These are phyloP conservation scores for Paraphoma sp. DNA, from an alignment of 2,329 filamentous ascomycete genomes.

Conservation along the genomic window DNA sequence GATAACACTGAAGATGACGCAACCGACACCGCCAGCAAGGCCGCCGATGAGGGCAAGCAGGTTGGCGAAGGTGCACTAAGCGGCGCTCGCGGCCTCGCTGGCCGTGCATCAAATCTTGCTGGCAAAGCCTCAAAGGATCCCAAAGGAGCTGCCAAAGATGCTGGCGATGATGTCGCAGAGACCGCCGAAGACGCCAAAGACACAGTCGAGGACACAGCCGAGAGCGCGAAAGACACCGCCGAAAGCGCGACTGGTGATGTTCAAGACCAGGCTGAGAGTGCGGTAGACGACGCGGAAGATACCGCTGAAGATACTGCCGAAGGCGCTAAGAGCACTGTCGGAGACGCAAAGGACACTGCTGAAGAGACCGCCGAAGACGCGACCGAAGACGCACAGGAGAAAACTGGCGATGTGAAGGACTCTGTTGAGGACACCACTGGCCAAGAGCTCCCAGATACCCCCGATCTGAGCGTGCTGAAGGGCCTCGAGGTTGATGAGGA, in stretches of 20 bases:
- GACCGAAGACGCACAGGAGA: slow-evolving; percentile 32
- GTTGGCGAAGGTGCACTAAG: slow-evolving; percentile 49
- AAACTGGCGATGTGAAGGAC: slow-evolving; percentile 32
- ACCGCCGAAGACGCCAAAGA: slow-evolving; percentile 38
- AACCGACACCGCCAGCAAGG: slow-evolving; percentile 42
- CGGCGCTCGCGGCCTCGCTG: slow-evolving; percentile 55
- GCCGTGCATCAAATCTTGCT: slow-evolving; percentile 55
- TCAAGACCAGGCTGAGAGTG: slow-evolving; percentile 35
- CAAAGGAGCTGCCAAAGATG: slow-evolving; percentile 46
- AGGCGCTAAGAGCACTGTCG: slow-evolving; percentile 43
- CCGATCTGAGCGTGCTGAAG: slow-evolving; percentile 56
- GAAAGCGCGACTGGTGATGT: slow-evolving; percentile 43
- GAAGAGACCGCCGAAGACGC: slow-evolving; percentile 42
- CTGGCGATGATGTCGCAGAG: slow-evolving; percentile 42
- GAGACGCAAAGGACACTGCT: slow-evolving; percentile 35
- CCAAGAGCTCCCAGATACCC: slow-evolving; percentile 47
- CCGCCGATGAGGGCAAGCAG: slow-evolving; percentile 44
- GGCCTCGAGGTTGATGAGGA: slow-evolving; percentile 62
- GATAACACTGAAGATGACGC: slow-evolving; percentile 52
- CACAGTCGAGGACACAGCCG: slow-evolving; percentile 38
- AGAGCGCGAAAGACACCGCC: slow-evolving; percentile 40
- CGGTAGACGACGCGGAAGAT: slow-evolving; percentile 35
- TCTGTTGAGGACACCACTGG: slow-evolving; percentile 37
- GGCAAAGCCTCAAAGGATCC: slow-evolving; percentile 51
- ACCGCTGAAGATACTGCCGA: slow-evolving; percentile 46